Evolutionary conservation across 106 monocot genomes (phyloP).

Genomic region (Agapanthus africanus): DNA sequence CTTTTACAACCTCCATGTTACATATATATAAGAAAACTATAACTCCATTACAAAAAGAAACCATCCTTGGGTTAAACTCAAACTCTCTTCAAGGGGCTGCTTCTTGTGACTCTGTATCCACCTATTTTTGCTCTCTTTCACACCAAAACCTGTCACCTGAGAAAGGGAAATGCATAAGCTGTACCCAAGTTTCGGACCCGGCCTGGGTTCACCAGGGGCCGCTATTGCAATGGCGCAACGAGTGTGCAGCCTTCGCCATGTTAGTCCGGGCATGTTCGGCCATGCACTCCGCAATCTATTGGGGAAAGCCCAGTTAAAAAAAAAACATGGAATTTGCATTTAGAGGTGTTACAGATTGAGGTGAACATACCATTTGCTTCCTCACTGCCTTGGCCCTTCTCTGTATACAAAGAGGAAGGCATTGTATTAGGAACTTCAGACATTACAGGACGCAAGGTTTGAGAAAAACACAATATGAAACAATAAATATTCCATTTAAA

Average conservation of each 20-base stretch:
- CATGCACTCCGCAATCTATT: conserved; percentile 48
- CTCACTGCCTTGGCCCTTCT: conserved; percentile 8
- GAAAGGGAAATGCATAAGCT: background rate
- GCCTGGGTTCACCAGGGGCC: conserved; percentile 29
- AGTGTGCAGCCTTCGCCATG: background rate
- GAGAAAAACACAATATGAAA: too few relatives aligned
- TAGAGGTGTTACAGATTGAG: background rate
- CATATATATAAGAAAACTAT: too few relatives aligned
- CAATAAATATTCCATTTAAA: too few relatives aligned
- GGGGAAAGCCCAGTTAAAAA: background rate
- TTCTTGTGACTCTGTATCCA: too few relatives aligned
- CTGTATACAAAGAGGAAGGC: conserved; percentile 4
- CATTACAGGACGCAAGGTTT: too few relatives aligned
- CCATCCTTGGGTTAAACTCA: too few relatives aligned
- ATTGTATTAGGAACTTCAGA: background rate
- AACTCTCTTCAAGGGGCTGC: too few relatives aligned
- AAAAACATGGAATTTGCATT: background rate
- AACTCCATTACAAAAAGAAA: too few relatives aligned
- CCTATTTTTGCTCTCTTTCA: too few relatives aligned
- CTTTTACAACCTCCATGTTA: too few relatives aligned
- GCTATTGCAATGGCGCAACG: conserved; percentile 28
- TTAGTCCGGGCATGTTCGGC: conserved; percentile 18
- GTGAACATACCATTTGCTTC: conserved; percentile 28
- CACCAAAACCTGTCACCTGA: too few relatives aligned
- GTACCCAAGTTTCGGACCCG: too few relatives aligned